These are phyloP conservation scores for Scheffersomyces insectosa DNA, from an alignment of 1,139 yeast genomes.

Conservation along the genomic window DNA sequence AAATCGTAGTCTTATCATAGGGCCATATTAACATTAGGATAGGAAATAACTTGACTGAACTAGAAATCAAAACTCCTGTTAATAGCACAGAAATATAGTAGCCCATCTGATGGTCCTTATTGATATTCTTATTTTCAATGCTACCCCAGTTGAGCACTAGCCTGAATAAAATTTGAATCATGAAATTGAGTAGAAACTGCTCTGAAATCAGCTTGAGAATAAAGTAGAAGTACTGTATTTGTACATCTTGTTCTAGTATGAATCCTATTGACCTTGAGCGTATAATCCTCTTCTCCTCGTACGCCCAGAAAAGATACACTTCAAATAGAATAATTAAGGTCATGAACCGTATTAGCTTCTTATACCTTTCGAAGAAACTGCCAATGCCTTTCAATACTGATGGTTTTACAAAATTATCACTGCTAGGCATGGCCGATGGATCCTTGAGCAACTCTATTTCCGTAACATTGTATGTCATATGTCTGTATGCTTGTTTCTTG, in stretches of 20 bases:
- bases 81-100: slow-evolving; percentile 48
- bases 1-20: slow-evolving; percentile 70
- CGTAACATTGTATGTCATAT: slow-evolving; percentile 76
- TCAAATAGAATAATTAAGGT: slow-evolving; percentile 77
- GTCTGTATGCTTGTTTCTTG: slow-evolving; percentile 89
- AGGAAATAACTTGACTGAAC: slow-evolving; percentile 81
- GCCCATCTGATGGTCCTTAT: slow-evolving; percentile 16
- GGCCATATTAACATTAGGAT: slow-evolving; percentile 97
- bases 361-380: slow-evolving; percentile 16
- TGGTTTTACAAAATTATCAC: not conserved
- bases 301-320: slow-evolving; percentile 90
- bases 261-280: slow-evolving; percentile 26
- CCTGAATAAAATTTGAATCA: slow-evolving; percentile 44
- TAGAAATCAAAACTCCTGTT: slow-evolving; percentile 70
- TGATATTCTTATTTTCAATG: slow-evolving; percentile 20
- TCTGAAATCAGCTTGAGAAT: slow-evolving; percentile 62
- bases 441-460: slow-evolving; percentile 30
- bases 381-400: not conserved
- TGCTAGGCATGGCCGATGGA: not conserved
- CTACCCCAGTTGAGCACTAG: slow-evolving; percentile 35
- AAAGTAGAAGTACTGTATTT: slow-evolving; percentile 67
- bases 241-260: slow-evolving; percentile 47
- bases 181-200: slow-evolving; percentile 51
- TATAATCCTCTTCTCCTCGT: slow-evolving; percentile 62
- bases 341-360: slow-evolving; percentile 49